Evolutionary conservation across 2,329 filamentous ascomycete genomes (phyloP).

Genomic region (Rhexocercosporidium sp.): DNA sequence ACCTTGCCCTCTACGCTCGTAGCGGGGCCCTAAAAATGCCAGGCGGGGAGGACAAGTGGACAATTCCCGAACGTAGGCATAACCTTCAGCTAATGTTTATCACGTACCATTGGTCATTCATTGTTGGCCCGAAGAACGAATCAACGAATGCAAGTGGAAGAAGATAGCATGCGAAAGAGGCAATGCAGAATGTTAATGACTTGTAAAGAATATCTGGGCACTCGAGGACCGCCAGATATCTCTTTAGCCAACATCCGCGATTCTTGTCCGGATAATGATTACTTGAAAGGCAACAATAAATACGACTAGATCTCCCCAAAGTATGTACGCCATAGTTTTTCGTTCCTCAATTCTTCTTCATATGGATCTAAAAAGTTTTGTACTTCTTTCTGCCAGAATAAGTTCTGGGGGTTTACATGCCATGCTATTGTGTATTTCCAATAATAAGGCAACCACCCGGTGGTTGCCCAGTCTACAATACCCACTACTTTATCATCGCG

Average conservation of each 20-base stretch:
- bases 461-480: conserved; percentile 50
- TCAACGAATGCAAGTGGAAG: no score
- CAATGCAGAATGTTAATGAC: no score
- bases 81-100: no score
- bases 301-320: background rate
- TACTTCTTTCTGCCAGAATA: conserved; percentile 39
- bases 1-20: background rate
- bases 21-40: background rate
- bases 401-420: conserved; percentile 47
- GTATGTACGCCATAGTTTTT: conserved; percentile 40
- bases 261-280: conserved; percentile 44
- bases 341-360: conserved; percentile 47
- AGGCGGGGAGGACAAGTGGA: conserved; percentile 15
- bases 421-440: conserved; percentile 48
- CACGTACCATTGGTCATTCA: no score
- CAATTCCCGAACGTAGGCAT: background rate
- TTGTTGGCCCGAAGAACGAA: no score
- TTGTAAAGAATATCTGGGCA: conserved; percentile 10
- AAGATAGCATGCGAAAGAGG: no score
- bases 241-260: conserved; percentile 30
- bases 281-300: conserved; percentile 19
- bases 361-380: conserved; percentile 47
- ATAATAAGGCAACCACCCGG: conserved; percentile 48
- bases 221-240: conserved; percentile 8
- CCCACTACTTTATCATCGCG: conserved; percentile 46